Conservation (phyloP, 1,284 basidiomycete species). For the Laetiporus sulphureus region DNA sequence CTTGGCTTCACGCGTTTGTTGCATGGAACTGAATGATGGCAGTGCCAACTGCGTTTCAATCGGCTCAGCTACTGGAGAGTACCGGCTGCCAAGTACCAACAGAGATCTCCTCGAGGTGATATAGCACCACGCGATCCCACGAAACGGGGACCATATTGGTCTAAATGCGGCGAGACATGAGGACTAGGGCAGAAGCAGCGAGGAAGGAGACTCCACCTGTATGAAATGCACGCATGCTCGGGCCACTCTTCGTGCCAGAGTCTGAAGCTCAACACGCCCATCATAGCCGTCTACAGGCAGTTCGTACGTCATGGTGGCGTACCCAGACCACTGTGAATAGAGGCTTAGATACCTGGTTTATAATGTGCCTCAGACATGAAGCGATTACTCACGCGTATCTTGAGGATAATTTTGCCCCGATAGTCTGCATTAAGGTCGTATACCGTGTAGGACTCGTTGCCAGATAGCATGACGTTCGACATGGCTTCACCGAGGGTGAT, state of each 20-base stretch:
- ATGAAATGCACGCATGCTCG: constrained; percentile 71
- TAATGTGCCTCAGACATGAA: too few relatives aligned
- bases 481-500: constrained; percentile 68
- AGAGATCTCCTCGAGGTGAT: constrained; percentile 64
- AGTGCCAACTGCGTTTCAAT: too few relatives aligned
- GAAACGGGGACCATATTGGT: constrained; percentile 59
- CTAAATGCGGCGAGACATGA: constrained; percentile 24
- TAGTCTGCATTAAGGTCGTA: constrained; percentile 59
- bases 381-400: constrained; percentile 43
- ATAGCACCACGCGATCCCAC: constrained; percentile 64
- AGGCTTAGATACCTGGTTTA: too few relatives aligned
- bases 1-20: too few relatives aligned
- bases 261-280: constrained; percentile 56
- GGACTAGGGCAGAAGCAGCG: constrained; percentile 9
- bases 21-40: too few relatives aligned
- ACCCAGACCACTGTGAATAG: constrained; percentile 72
- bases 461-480: constrained; percentile 51
- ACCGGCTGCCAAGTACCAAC: constrained; percentile 64
- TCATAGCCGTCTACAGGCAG: constrained; percentile 65
- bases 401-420: constrained; percentile 52
- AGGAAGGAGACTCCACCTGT: constrained; percentile 39
- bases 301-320: constrained; percentile 64
- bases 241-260: constrained; percentile 60
- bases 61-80: constrained; percentile 32
- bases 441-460: constrained; percentile 50